phyloP scores from a whole-genome alignment of 768 basidiomycete genomes.

The Russula foetens region DNA sequence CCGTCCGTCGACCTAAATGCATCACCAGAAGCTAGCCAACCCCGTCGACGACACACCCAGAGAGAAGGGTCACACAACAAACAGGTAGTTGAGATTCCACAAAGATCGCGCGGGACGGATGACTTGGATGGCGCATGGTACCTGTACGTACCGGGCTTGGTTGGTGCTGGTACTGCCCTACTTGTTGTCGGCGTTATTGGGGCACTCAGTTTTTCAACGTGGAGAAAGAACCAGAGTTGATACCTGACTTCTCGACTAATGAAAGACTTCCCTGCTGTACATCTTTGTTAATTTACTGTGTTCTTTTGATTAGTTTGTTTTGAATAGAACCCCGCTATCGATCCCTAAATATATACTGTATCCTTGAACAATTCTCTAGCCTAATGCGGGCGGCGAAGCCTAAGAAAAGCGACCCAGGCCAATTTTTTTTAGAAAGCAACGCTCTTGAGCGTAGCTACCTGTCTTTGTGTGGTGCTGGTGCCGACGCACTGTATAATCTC shows the following conservation, averaged over 20 bases:
- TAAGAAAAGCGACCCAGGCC: no score
- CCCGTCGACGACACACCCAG: slow-evolving; percentile 19
- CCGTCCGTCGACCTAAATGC: slow-evolving; percentile 46
- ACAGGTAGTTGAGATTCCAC: slow-evolving; percentile 7
- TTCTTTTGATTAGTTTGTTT: slow-evolving; percentile 9
- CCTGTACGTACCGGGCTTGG: slow-evolving; percentile 65
- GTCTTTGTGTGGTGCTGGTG: no score
- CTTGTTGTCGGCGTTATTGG: slow-evolving; percentile 74
- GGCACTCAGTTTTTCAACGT: slow-evolving; percentile 60
- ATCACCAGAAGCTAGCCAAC: slow-evolving; percentile 21
- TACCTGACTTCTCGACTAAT: not conserved
- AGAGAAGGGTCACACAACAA: slow-evolving; percentile 8
- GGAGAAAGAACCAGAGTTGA: slow-evolving; percentile 30
- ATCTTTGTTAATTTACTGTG: slow-evolving; percentile 9
- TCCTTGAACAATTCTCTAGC: not conserved
- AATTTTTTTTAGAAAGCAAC: no score
- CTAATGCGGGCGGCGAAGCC: no score
- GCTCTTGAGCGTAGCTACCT: no score
- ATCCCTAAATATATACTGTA: not conserved
- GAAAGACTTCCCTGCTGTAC: slow-evolving; percentile 5
- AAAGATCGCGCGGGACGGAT: slow-evolving; percentile 41
- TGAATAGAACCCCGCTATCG: slow-evolving; percentile 7
- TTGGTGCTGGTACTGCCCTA: slow-evolving; percentile 79
- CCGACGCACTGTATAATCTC: no score
- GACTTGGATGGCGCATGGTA: slow-evolving; percentile 74